Evolutionary conservation across 768 basidiomycete genomes (phyloP), one percentile per base, ranked within the genome.

Genomic region (Tubosaeta sp.): DNA sequence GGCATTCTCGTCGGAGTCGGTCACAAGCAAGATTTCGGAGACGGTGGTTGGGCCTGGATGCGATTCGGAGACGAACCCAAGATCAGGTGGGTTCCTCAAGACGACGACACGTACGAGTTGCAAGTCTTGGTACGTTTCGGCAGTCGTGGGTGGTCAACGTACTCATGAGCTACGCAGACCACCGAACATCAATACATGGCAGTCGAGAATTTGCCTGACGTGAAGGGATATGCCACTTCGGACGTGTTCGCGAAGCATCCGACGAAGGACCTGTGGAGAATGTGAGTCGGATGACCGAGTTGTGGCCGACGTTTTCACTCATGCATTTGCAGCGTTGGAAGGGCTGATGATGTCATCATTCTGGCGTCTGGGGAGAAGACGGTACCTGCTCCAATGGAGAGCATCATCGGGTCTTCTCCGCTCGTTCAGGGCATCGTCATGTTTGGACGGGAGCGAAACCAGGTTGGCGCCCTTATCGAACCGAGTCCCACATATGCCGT

Each of bases 201-300:
- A 0, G 38, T 67, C 10, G 52, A 68, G 42, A 79, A 79, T 55
- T 46, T 74, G 2, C 58, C 71, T 1, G 78, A 76, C 3, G 56
- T 59, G 16, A 62, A 65, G 19, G 76, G 71, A 11, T 78, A 76
- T 43, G 66, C 74, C 2, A 77, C 76, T 1, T 61, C 66, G 1
- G 80, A 80, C 58, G 41, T 80, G 2, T 63, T 81, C 14, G 52
- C 68, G 1, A 69, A 72, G 26, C 80, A 81, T 57, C 76, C 79
- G 0, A 71, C 69, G n/a, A n/a, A n/a, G n/a, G n/a, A n/a, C n/a
- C n/a, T n/a, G n/a, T n/a, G n/a, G n/a, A n/a, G n/a, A n/a, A n/a
- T n/a, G n/a, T n/a, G n/a, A n/a, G n/a, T n/a, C n/a, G n/a, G n/a
- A n/a, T n/a, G n/a, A n/a, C n/a, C n/a, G n/a, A n/a, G n/a, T n/a